A percentile compares a stretch with the other conserved stretches of the same genome.
These are phyloP conservation scores for Zygoascus bituminiphila DNA, from an alignment of 805 yeast genomes.

Conservation along the genomic window DNA sequence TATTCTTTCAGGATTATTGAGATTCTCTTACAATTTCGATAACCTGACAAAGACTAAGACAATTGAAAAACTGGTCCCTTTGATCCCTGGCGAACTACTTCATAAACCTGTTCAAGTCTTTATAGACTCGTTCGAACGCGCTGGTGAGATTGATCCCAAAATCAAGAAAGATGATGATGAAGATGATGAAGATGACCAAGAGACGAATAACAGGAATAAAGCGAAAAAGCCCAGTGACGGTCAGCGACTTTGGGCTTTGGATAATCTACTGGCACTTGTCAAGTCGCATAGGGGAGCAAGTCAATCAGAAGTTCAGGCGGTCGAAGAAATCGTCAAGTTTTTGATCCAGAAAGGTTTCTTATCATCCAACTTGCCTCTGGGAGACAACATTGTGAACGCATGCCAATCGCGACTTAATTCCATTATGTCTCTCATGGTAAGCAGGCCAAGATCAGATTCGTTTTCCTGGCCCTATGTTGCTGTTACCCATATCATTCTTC, in stretches of 20 bases:
- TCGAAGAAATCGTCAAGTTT: constrained; percentile 27
- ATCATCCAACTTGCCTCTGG: constrained; percentile 16
- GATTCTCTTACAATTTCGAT: constrained; percentile 53
- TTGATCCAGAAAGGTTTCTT: constrained; percentile 39
- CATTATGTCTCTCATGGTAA: constrained; percentile 50
- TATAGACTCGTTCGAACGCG: constrained; percentile 11
- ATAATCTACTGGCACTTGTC: constrained; percentile 43
- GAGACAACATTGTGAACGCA: constrained; percentile 19
- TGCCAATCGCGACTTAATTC: constrained; percentile 49
- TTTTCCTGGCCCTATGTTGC: constrained; percentile 50
- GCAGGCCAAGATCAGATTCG: constrained; percentile 36
- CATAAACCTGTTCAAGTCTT: constrained; percentile 21
- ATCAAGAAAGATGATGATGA: constrained; percentile 2
- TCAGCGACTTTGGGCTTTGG: constrained; percentile 53
- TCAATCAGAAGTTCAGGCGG: not conserved
- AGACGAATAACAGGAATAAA: not conserved
- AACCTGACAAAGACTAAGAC: constrained; percentile 66
- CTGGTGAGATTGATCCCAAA: constrained; percentile 14
- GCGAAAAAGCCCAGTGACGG: constrained; percentile 18
- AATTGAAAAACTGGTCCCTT: constrained; percentile 37
- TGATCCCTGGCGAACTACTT: constrained; percentile 7
- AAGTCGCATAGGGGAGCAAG: constrained; percentile 5
- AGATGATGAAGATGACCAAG: constrained; percentile 10
- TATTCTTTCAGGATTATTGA: constrained; percentile 30
- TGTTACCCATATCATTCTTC: constrained; percentile 14